Base-by-base conservation (phyloP, 495 filamentous ascomycete genomes). In the Penicillium desertorum region DNA sequence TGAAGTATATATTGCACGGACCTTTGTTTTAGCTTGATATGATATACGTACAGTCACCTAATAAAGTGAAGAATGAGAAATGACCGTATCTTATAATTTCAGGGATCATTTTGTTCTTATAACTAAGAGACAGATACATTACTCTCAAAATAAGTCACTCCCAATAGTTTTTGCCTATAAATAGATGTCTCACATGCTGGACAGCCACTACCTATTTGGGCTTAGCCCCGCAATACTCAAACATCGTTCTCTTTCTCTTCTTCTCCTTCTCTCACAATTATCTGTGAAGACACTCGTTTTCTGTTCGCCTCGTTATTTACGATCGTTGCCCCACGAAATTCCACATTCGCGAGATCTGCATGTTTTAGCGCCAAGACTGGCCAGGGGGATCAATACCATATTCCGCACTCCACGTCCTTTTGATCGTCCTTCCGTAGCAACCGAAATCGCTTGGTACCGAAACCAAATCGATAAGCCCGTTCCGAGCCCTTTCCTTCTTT, bases 101-200 rank as follows among this genome's bases (percentile, higher is more conserved):
- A 12, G 4, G 1, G 9, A 3, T 11, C 29, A 30, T 30, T 30
- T 29, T 30, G 9, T 12, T 4, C 30, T 34, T 10, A 32, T 4
- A 34, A 34, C 14, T 30, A 30, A 30, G 30, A 12, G 30, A 12
- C 5, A 12, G 30, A 34, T 34, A n/a, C n/a, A n/a, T n/a, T n/a
- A n/a, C n/a, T n/a, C n/a, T n/a, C n/a, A n/a, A n/a, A n/a, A 23
- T 23, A 23, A 23, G 1, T 4, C 22, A 23, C 22, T 23, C 22
- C 22, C 22, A 4, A 23, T 23, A 4, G 22, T 23, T 11, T 11
- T 5, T 27, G 23, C 30, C 63, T 67, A 68, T 63, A 54, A 63
- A 66, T 68, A 68, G 27, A 55, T 66, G 65, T 68, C 65, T 68
- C 63, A 67, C 58, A 51, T 54, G 37, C 41, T 56, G 32, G 50